These are phyloP conservation scores for Huntiella savannae DNA, from an alignment of 2,329 filamentous ascomycete species.

Conservation along the genomic window DNA sequence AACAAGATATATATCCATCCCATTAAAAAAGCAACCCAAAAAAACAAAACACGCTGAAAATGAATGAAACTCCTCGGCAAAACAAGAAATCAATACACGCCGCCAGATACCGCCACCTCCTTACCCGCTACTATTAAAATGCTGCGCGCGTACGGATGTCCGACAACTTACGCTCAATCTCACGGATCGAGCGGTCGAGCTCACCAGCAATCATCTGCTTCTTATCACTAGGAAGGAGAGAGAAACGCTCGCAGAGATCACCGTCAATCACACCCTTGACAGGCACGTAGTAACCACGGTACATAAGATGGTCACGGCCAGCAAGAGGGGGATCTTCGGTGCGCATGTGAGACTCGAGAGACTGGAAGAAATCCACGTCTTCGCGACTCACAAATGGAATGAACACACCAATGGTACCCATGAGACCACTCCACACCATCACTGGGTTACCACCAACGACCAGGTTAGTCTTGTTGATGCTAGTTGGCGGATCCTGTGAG, in stretches of 20 bases:
- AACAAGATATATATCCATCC: constrained; percentile 3
- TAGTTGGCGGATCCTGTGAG: constrained; percentile 79
- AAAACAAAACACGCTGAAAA: constrained; percentile 4
- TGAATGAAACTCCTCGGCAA: constrained; percentile 14
- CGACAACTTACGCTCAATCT: constrained; percentile 93
- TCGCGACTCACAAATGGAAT: constrained; percentile 83
- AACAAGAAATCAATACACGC: not conserved
- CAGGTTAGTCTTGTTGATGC: constrained; percentile 71
- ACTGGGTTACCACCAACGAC: constrained; percentile 85
- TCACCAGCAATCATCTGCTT: constrained; percentile 92
- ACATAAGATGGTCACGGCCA: constrained; percentile 88
- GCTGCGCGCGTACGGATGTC: constrained; percentile 40
- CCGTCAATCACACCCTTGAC: constrained; percentile 95
- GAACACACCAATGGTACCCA: constrained; percentile 83
- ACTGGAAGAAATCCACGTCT: constrained; percentile 95
- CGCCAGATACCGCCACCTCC: not conserved
- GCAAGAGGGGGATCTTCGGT: constrained; percentile 73
- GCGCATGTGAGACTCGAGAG: constrained; percentile 71
- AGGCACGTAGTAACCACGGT: constrained; percentile 85
- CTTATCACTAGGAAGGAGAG: constrained; percentile 65
- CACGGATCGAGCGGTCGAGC: constrained; percentile 70
- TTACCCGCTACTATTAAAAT: constrained; percentile 23
- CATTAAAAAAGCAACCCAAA: constrained; percentile 1
- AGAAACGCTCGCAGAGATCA: constrained; percentile 84
- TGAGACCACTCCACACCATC: constrained; percentile 80